These are phyloP conservation scores for Athelia sp. DNA, from an alignment of 1,284 basidiomycete genomes.

Conservation along the genomic window DNA sequence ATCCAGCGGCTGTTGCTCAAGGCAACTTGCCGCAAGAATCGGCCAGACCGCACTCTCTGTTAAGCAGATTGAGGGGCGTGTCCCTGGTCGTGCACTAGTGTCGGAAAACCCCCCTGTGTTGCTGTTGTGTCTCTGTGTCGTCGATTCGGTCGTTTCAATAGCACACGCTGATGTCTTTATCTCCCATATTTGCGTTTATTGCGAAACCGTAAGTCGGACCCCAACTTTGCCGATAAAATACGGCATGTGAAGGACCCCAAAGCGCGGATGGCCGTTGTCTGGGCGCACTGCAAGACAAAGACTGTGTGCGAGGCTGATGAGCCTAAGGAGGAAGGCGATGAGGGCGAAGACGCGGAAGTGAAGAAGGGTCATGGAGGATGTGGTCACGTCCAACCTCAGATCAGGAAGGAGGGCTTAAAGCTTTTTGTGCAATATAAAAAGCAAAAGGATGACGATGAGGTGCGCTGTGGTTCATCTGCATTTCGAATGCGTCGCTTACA, in stretches of 20 bases:
- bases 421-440: constrained; percentile 96
- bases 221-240: constrained; percentile 78
- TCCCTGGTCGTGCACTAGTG: constrained; percentile 49
- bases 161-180: constrained; percentile 58
- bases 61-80: constrained; percentile 54
- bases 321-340: constrained; percentile 78
- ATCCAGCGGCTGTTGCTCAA: constrained; percentile 22
- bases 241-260: constrained; percentile 85
- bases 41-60: constrained; percentile 46
- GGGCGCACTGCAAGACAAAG: constrained; percentile 83
- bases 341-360: constrained; percentile 64
- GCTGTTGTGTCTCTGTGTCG: constrained; percentile 25
- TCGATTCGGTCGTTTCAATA: constrained; percentile 26
- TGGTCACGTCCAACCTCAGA: constrained; percentile 86
- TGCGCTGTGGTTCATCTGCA: constrained; percentile 32
- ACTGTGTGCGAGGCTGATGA: constrained; percentile 85
- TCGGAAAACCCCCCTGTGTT: constrained; percentile 51
- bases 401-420: constrained; percentile 95
- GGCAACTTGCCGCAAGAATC: constrained; percentile 24
- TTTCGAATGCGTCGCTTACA: constrained; percentile 11
- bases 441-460: constrained; percentile 89
- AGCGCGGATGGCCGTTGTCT: constrained; percentile 82
- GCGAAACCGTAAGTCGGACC: constrained; percentile 66
- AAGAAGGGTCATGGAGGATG: constrained; percentile 95
- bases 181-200: constrained; percentile 35